Evolutionary conservation across 345 rosid species (phyloP).

Genomic region (Lepidium sativum): DNA sequence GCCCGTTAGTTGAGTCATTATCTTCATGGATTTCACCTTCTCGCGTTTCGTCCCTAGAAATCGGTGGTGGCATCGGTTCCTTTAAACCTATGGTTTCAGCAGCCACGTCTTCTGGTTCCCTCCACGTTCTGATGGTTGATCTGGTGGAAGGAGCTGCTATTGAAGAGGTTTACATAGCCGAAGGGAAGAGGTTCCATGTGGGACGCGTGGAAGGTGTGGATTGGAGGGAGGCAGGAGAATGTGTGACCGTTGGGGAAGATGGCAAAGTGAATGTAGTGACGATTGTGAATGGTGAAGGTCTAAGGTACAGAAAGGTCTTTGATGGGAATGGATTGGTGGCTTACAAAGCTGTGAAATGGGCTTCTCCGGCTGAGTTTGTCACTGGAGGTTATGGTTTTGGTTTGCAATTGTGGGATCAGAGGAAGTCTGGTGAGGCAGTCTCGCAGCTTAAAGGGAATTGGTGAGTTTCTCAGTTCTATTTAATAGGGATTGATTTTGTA

Average conservation of each 20-base stretch:
- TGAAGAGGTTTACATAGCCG: conserved; percentile 29
- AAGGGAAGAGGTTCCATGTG: conserved; percentile 34
- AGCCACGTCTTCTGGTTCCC: conserved; percentile 47
- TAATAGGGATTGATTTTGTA: not conserved
- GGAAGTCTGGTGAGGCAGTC: conserved; percentile 63
- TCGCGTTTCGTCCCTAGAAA: conserved; percentile 58
- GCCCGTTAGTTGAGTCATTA: conserved; percentile 20
- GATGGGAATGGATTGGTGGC: conserved; percentile 72
- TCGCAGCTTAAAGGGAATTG: conserved; percentile 69
- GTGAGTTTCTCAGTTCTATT: conserved; percentile 31
- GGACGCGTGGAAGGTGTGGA: conserved; percentile 60
- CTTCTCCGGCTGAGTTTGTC: conserved; percentile 73
- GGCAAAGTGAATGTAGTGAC: conserved; percentile 45
- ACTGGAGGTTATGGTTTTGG: conserved; percentile 85
- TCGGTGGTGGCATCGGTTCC: conserved; percentile 22
- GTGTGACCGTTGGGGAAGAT: conserved; percentile 63
- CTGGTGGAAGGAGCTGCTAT: conserved; percentile 25
- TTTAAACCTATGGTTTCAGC: conserved; percentile 43
- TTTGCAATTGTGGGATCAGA: conserved; percentile 85
- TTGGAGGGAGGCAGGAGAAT: conserved; percentile 51
- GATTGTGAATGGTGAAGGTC: conserved; percentile 28
- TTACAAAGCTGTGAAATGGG: conserved; percentile 75
- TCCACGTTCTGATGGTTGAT: conserved; percentile 39
- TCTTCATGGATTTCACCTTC: conserved; percentile 51
- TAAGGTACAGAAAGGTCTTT: conserved; percentile 40